These are phyloP conservation scores for Cynanchum wilfordii DNA, from an alignment of 257 asterid species.

Conservation along the genomic window DNA sequence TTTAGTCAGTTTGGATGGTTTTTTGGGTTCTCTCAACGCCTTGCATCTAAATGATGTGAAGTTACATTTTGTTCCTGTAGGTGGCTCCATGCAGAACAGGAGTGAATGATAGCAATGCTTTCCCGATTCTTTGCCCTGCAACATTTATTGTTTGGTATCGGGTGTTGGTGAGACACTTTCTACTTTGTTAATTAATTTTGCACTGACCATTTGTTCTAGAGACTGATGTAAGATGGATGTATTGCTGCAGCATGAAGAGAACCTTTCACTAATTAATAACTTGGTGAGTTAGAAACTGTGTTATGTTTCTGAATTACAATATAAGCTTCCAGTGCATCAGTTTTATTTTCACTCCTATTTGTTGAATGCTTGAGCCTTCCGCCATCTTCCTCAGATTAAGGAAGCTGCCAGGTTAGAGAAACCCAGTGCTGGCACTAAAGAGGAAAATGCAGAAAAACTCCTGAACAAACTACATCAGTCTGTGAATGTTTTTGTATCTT, in stretches of 20 bases:
- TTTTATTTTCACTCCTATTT: neutral
- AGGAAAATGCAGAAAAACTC: conserved; percentile 41
- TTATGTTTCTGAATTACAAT: conserved; percentile 4
- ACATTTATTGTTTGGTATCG: conserved; percentile 72
- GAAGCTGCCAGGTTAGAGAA: conserved; percentile 52
- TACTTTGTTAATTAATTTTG: conserved; percentile 6
- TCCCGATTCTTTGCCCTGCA: conserved; percentile 63
- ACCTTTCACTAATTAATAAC: conserved; percentile 51
- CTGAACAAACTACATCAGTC: conserved; percentile 61
- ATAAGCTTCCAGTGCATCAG: neutral
- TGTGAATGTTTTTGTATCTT: conserved; percentile 61
- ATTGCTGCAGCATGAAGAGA: conserved; percentile 76
- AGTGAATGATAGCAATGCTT: conserved; percentile 40
- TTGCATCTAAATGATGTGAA: neutral
- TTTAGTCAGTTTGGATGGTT: neutral
- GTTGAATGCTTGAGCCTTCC: neutral
- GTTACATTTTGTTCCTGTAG: conserved; percentile 26
- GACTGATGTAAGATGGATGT: conserved; percentile 27
- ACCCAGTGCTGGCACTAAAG: conserved; percentile 43
- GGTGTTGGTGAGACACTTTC: conserved; percentile 54
- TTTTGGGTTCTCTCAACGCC: neutral
- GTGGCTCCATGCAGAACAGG: conserved; percentile 38
- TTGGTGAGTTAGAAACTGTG: conserved; percentile 46
- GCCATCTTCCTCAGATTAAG: conserved; percentile 40
- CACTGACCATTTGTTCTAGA: conserved; percentile 16